Base-by-base conservation (phyloP, 2,329 filamentous ascomycete species). In the Diaporthe citrichinensis region DNA sequence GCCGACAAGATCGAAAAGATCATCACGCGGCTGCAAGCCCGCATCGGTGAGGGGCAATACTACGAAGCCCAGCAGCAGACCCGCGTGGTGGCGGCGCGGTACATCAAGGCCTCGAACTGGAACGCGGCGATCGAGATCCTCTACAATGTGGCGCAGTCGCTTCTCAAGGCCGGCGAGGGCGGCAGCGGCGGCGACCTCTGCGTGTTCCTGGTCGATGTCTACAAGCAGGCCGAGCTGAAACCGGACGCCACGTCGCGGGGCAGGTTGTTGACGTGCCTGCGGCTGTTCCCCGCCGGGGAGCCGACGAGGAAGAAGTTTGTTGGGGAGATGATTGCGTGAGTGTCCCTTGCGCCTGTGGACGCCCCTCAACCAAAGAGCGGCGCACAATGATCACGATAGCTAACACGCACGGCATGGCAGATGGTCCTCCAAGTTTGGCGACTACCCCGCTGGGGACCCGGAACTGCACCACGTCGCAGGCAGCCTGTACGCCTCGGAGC, bases 11-110 rank as follows among this genome's bases (percentile, higher is more conserved):
- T 89, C 82, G 86, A 87, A 74, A 88, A 88, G 82, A 92, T 92
- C 84, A 90, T 92, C 79, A 83, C 88, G 74, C 88, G 90, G 36
- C 92, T 98, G 84, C 94, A 96, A 86, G 89, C 94, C 85, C 96
- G 80, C 75, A 81, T 81, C 73, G 72, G 65, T 39, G 81, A 97
- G 85, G 96, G 96, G 81, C 93, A 97, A 83, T 98, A 92, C 89
- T 99, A 99, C 88, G 97, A 99, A 90, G 97, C 97, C 75, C 96
- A 98, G 86, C 97, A 99, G 85, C 97, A 99, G 88, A 95, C 98
- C 79, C 95, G 97, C 78, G 96, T 98, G 73, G 96, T 98, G 79
- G 96, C 96, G 77, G 94, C 95, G 53, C 95, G 97, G 75, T 98
- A 99, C 87, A 92, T 96, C 84, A 98, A 98, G 87, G 90, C 93